These are phyloP conservation scores for Circinella umbellata DNA, from an alignment of 371 early-diverging fungal genomes.

Conservation along the genomic window DNA sequence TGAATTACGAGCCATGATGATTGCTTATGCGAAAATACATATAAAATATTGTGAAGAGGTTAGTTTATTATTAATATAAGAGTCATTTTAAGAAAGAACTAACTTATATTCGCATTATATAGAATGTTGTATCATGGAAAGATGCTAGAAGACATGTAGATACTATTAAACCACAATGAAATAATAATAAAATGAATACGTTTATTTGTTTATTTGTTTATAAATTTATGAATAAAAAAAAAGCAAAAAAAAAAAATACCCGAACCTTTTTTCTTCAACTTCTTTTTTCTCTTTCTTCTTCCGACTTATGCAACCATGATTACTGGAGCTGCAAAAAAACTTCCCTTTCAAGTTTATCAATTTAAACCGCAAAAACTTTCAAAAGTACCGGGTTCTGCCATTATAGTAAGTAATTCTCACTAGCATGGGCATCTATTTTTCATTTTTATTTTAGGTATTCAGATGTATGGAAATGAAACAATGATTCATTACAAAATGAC, in stretches of 20 bases:
- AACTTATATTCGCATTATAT: too few species aligned
- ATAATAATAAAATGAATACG: too few species aligned
- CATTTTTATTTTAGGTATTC: too few species aligned
- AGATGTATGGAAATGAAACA: too few species aligned
- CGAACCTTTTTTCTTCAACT: too few species aligned
- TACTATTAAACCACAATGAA: background rate
- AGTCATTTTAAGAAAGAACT: too few species aligned
- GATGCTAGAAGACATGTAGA: conserved; percentile 24
- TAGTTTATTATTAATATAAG: too few species aligned
- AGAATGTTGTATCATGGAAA: conserved; percentile 34
- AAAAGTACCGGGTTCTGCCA: conserved; percentile 30
- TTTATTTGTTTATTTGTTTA: too few species aligned
- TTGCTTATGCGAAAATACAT: conserved; percentile 79
- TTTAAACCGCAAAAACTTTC: conserved; percentile 27
- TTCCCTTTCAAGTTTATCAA: conserved; percentile 34
- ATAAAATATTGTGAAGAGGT: conserved; percentile 78
- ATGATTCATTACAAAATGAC: too few species aligned
- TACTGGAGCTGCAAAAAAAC: conserved; percentile 15
- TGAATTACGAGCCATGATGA: conserved; percentile 76
- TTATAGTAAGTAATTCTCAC: conserved; percentile 35
- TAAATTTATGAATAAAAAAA: too few species aligned
- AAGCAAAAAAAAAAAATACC: too few species aligned
- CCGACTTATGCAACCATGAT: background rate
- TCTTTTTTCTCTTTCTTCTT: background rate
- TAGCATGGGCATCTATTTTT: too few species aligned